A percentile compares a stretch with the other conserved stretches of the same genome.
These are phyloP conservation scores for Mortierella claussenii DNA, from an alignment of 192 early-diverging fungal genomes.

Conservation along the genomic window DNA sequence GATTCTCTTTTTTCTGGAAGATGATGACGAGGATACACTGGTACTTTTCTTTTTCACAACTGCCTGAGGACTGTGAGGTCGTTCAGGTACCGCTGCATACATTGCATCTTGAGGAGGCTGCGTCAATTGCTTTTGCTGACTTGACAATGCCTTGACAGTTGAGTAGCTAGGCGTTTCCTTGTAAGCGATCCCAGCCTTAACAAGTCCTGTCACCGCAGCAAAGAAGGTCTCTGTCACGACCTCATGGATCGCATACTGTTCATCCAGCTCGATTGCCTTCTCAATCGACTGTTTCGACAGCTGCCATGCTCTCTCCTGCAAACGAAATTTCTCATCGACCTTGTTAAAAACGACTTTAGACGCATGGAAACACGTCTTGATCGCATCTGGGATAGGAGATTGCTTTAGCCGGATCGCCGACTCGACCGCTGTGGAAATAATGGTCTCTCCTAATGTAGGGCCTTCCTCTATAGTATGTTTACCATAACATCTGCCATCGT, in stretches of 20 bases:
- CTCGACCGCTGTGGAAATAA: slow-evolving; percentile 57
- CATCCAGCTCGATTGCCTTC: slow-evolving; percentile 62
- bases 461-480: too few relatives aligned
- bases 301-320: slow-evolving; percentile 60
- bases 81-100: background rate
- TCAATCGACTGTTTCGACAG: slow-evolving; percentile 57
- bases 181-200: slow-evolving; percentile 64
- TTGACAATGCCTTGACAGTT: background rate
- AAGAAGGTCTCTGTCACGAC: slow-evolving; percentile 57
- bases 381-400: slow-evolving; percentile 63
- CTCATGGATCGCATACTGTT: slow-evolving; percentile 63
- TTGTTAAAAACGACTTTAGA: slow-evolving; percentile 27
- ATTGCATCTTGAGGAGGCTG: background rate
- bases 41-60: background rate
- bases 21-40: background rate
- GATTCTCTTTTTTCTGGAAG: slow-evolving; percentile 4
- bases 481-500: too few relatives aligned
- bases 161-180: slow-evolving; percentile 57
- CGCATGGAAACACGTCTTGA: slow-evolving; percentile 44
- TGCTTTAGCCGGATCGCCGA: slow-evolving; percentile 63
- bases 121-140: background rate
- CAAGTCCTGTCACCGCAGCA: slow-evolving; percentile 47
- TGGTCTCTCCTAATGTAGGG: slow-evolving; percentile 26
- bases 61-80: slow-evolving; percentile 12
- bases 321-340: slow-evolving; percentile 58